A percentile compares a stretch with the other conserved stretches of the same genome.
Evolutionary conservation across 305 asterid species (phyloP).

Genomic region (Fraxinus ornus): DNA sequence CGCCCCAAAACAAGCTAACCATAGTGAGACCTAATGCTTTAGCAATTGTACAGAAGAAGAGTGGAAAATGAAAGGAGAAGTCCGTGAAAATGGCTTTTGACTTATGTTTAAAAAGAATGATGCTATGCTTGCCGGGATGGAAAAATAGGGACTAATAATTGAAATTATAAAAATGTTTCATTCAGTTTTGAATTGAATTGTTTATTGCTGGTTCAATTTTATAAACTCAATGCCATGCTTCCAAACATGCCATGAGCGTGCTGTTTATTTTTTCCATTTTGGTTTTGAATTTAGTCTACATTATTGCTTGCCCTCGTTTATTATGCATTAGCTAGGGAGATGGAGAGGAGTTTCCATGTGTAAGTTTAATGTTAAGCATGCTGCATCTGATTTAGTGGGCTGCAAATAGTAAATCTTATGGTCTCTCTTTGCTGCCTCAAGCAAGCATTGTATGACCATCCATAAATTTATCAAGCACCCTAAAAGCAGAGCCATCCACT

Average conservation of each 20-base stretch:
- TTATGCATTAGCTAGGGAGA: background rate
- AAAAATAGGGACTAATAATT: background rate
- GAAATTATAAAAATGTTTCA: background rate
- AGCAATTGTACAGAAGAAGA: background rate
- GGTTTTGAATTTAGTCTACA: background rate
- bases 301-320: background rate
- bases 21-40: background rate
- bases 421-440: background rate
- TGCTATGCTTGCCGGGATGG: background rate
- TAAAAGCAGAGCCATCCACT: background rate
- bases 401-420: background rate
- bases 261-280: background rate
- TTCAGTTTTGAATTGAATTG: background rate
- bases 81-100: background rate
- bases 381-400: background rate
- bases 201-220: background rate
- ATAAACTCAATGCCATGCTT: constrained; percentile 8
- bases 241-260: background rate
- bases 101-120: background rate
- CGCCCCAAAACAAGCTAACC: background rate
- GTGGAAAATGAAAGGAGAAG: background rate
- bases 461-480: background rate
- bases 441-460: background rate
- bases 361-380: background rate
- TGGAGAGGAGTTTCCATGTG: background rate